Base-by-base conservation (phyloP, 129 eudicot genomes). In the Chrysanthemum seticuspe region DNA sequence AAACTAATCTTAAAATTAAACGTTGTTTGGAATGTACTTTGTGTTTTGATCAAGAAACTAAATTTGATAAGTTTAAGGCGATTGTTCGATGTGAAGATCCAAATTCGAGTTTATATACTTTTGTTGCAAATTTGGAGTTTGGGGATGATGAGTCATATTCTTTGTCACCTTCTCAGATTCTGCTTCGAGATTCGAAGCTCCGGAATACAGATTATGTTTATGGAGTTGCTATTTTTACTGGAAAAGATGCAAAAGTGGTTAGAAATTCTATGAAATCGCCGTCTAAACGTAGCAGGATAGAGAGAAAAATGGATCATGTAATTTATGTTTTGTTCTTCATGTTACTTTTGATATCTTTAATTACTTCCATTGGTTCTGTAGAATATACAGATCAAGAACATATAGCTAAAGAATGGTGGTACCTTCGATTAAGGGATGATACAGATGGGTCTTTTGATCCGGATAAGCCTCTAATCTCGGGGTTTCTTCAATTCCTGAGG, bases 1-100 rank as follows among this genome's bases (percentile, higher is more conserved):
- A 85, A 75, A 85, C 88, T 36, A 85, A 85, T 75, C 81, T 85
- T 7, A 85, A 85, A 81, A 75, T 85, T 19, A 85, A 85, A 56
- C 81, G 86, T 74, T 81, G 85, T 45, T 81, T 85, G 57, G 88
- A 85, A 57, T 67, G 83, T 53, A 85, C 88, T 55, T 16, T 78
- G 15, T n/a, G 45, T 48, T 78, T 78, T 27, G 81, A 75, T 36
- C 77, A 81, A 54, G 83, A 78, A 8, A 3, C n/a, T 3, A 77
- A 78, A 49, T 59, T 81, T 10, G 61, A 57, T 49, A 71, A 63
- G 40, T 85, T 85, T 19, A 75, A 74, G 49, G 85, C 81, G 18
- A 82, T 70, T 7, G 53, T 81, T 11, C 80, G 82, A 11, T 85
- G 88, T 27, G 88, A 85, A 75, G 88, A 85, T 69, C 88, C 88